Base-by-base conservation (phyloP, 352 stramenopile species). In the Globisporangium mamillatum region DNA sequence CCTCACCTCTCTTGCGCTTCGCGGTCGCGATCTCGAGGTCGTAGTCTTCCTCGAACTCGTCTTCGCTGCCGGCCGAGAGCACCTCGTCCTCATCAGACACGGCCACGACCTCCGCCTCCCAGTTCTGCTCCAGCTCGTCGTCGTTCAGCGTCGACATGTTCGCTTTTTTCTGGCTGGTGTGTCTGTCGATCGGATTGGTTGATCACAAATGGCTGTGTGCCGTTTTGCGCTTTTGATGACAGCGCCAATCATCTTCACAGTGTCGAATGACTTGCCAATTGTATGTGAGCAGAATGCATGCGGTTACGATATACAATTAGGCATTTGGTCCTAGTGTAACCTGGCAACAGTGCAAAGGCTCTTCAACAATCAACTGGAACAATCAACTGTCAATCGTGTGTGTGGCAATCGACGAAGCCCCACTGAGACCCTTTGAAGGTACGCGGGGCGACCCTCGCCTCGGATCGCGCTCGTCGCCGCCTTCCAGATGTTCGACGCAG, bases 1-100 rank as follows among this genome's bases (percentile, higher is more conserved):
- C 71, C 65, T 79, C 72, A 57, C 70, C 60, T 62, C 85, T 73
- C 62, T 70, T 60, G 32, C 82, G 82, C 72, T 90, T 90, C 44
- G 73, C 57, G 12, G 73, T 60, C 34, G 68, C 79, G 36, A 90
- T 66, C 67, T 90, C 80, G 44, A 86, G 68, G 63, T 81, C 81
- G 32, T 81, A 77, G 59, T 95, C 86, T 58, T 92, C 80, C 61
- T 93, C 84, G 59, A 93, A 84, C 70, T 93, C 84, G 66, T 95
- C 88, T n/a, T 95, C 88, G 50, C 86, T 95, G 41, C 78, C 77
- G 18, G 80, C 75, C 10, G 85, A 91, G 24, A 93, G 57, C 27
- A 87, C 77, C 59, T 73, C 73, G 38, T 89, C 79, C 29, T 82
- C 67, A 60, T 86, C 80, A 1, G 79, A 80, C 29, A 63, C 63